Base-by-base conservation (phyloP, 805 yeast species). In the Candida namnaoensis region DNA sequence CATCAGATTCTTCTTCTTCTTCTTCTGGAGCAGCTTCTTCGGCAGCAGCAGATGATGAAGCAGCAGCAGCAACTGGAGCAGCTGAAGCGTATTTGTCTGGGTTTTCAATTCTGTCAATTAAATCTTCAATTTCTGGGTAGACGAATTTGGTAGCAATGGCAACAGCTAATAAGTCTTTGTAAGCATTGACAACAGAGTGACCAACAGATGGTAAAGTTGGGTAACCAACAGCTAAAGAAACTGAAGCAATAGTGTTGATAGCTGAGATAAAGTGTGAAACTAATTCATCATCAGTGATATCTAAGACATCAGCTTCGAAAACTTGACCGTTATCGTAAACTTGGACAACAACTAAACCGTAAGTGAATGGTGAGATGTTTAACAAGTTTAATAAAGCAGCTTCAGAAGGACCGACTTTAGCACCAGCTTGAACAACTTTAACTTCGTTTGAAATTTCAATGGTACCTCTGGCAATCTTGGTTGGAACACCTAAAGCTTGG, bases 401-500 rank as follows among this genome's bases (percentile, higher is more conserved):
- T 81, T 93, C 99, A 62, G 99, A 93, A 64, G 91, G 95, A 78
- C 99, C 99, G 65, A 93, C 99, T 74, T 76, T 87, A 68, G 66
- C 65, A 64, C 87, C 86, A 52, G 82, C 81, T 52, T 75, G 80
- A 65, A 90, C 95, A 68, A 93, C 96, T 79, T 86, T 86, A 65
- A 93, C 95, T 68, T 93, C 99, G 61, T 84, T 73, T 71, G 88
- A 88, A 74, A 93, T 93, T 79, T 93, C 99, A 82, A 93, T 93
- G 76, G 96, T 88, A 93, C 99, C 99, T 86, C 99, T 90, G 74
- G 96, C 93, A 88, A 93, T 93, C 95, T 93, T 93, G 87, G 99
- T 93, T 82, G 99, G 99, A 65, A 93, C 96, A 87, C 98, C 98
- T 65, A 93, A 82, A 68, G 99, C 99, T 82, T 93, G 99, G 98